phyloP scores from a whole-genome alignment of 305 asterid genomes.

The Euphrasia arctica region DNA sequence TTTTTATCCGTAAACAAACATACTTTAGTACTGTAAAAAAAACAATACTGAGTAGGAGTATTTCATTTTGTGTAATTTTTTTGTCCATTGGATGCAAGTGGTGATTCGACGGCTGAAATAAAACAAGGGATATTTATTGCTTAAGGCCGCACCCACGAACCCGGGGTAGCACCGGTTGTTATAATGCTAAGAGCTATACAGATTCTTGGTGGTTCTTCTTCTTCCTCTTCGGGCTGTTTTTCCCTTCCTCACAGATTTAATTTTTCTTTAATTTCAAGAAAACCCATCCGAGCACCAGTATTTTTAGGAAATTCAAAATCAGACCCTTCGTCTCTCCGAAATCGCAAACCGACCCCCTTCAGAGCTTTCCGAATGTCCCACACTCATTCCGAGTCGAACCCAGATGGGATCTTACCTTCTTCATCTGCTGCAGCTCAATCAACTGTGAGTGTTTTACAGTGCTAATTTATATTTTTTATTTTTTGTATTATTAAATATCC shows the following conservation, averaged over 20 bases:
- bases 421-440: constrained; percentile 44
- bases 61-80: too few species aligned
- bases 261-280: constrained; percentile 44
- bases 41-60: too few species aligned
- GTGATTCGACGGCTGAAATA: too few species aligned
- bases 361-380: constrained; percentile 56
- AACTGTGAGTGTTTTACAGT: constrained; percentile 35
- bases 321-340: constrained; percentile 31
- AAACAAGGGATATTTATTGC: too few species aligned
- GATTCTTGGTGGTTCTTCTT: constrained; percentile 64
- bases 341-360: constrained; percentile 34
- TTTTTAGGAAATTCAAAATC: constrained; percentile 27
- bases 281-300: constrained; percentile 31
- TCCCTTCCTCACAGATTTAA: constrained; percentile 47
- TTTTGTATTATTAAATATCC: background rate
- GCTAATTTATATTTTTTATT: background rate
- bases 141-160: too few species aligned
- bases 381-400: constrained; percentile 47
- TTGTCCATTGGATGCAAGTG: too few species aligned
- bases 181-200: constrained; percentile 79
- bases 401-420: constrained; percentile 43
- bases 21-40: too few species aligned
- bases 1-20: too few species aligned
- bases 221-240: constrained; percentile 50
- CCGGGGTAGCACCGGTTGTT: background rate